Conservation (phyloP, 208 protist species). For the Crithidia bombi region DNA sequence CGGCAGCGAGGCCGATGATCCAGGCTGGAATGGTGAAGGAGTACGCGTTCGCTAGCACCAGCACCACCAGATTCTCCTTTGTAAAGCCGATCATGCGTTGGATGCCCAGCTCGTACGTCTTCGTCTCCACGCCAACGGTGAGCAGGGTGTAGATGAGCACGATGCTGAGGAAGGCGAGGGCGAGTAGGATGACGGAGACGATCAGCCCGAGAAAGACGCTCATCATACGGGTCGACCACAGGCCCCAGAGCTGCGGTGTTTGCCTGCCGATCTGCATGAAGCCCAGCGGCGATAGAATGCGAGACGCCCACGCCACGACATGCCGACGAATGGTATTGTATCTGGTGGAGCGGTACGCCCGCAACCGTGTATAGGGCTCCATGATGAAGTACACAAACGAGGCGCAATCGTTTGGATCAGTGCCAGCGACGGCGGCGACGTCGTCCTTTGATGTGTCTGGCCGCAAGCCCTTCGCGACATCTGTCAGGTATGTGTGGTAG, state of each 20-base stretch:
- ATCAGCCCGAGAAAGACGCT: constrained; percentile 90
- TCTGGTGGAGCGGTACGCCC: constrained; percentile 44
- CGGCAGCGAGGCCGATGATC: constrained; percentile 67
- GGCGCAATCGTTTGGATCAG: constrained; percentile 35
- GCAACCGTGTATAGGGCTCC: constrained; percentile 29
- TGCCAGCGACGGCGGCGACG: constrained; percentile 22
- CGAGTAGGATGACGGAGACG: constrained; percentile 90
- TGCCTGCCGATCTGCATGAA: constrained; percentile 62
- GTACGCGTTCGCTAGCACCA: constrained; percentile 70
- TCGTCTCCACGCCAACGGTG: constrained; percentile 91
- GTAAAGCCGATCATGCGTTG: constrained; percentile 93
- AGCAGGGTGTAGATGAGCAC: constrained; percentile 95
- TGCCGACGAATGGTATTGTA: constrained; percentile 59
- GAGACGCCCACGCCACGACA: constrained; percentile 50
- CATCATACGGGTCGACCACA: constrained; percentile 72
- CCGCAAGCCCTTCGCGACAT: constrained; percentile 39
- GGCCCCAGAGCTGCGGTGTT: constrained; percentile 54
- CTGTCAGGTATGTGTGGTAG: constrained; percentile 25
- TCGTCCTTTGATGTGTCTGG: constrained; percentile 12
- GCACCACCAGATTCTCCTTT: constrained; percentile 45
- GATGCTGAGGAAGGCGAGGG: constrained; percentile 86
- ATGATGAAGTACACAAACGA: constrained; percentile 61
- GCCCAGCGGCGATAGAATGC: constrained; percentile 59
- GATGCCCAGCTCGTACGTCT: constrained; percentile 95
- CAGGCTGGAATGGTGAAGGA: constrained; percentile 85